Base-by-base conservation (phyloP, 192 early-diverging fungal species). In the Entomortierella parvispora region DNA sequence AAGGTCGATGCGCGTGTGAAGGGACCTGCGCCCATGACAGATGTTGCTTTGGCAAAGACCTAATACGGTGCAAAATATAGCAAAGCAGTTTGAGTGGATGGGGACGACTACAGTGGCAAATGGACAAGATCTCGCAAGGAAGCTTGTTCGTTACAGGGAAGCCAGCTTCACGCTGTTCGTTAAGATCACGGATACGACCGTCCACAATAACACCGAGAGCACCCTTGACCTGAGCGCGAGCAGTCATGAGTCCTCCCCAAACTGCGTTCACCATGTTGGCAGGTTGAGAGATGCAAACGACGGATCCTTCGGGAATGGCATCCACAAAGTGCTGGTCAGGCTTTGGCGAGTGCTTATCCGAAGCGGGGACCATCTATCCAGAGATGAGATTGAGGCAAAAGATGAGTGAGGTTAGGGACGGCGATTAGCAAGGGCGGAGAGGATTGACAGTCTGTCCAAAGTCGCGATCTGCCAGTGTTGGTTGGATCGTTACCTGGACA, bases 231-330 rank as follows among this genome's bases (percentile, higher is more conserved):
- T 80, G 82, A 0, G 84, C 87, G 40, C 87, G 61, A 20, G 87
- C 86, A 4, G 83, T 81, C 84, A 89, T 87, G 3, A 89, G 64
- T 26, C 87, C 87, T 12, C 87, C 87, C 87, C 87, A 89, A 31
- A 84, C 84, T 0, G 85, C 87, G 60, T 86, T 86, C 46, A 82
- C 79, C 66, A 80, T 64, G 78, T 83, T 64, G 57, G 78, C 53
- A 22, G 87, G 87, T 33, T 82, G 82, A 26, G 85, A 87, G 25
- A 89, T 74, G 58, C 86, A 76, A 12, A 89, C 68, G 28, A 89
- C 71, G 32, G 78, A 81, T 1, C 71, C 81, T 51, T 77, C 78
- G 11, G 81, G 81, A 33, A 72, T 71, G 4, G 77, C 65, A 64
- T 89, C 87, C 3, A 71, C 85, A 84, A 86, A 74, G 62, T 70